Conservation (phyloP, 257 asterid species). For the Petunia axillaris region DNA sequence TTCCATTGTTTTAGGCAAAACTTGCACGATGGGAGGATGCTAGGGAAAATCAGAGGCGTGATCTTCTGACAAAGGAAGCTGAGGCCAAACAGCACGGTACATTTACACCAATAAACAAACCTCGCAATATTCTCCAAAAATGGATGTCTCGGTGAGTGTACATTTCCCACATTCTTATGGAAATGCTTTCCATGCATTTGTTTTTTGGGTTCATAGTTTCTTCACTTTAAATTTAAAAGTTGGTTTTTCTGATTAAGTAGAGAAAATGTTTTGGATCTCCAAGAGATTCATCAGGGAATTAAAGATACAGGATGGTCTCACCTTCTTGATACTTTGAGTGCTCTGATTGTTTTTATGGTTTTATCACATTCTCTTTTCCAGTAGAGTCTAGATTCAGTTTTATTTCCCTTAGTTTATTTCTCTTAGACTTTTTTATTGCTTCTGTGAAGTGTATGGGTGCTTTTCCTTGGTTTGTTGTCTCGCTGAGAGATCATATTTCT, state of each 20-base stretch:
- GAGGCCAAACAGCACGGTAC: slow-evolving; percentile 64
- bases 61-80: slow-evolving; percentile 82
- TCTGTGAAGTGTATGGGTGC: too few relatives aligned
- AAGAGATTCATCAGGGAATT: slow-evolving; percentile 11
- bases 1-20: slow-evolving; percentile 49
- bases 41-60: slow-evolving; percentile 69
- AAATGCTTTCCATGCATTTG: neutral
- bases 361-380: neutral
- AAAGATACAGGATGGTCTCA: slow-evolving; percentile 4
- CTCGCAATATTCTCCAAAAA: slow-evolving; percentile 53
- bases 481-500: neutral
- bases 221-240: neutral
- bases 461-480: neutral
- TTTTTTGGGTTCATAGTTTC: slow-evolving; percentile 16
- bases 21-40: slow-evolving; percentile 80
- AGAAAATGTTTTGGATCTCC: slow-evolving; percentile 20
- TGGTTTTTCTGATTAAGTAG: neutral
- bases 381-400: neutral
- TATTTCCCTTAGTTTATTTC: neutral
- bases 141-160: slow-evolving; percentile 77
- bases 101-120: slow-evolving; percentile 50
- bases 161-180: neutral
- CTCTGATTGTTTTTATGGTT: neutral
- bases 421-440: neutral
- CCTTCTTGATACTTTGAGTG: neutral